phyloP scores from a whole-genome alignment of 1,139 yeast genomes.

The Candida glucosophila region DNA sequence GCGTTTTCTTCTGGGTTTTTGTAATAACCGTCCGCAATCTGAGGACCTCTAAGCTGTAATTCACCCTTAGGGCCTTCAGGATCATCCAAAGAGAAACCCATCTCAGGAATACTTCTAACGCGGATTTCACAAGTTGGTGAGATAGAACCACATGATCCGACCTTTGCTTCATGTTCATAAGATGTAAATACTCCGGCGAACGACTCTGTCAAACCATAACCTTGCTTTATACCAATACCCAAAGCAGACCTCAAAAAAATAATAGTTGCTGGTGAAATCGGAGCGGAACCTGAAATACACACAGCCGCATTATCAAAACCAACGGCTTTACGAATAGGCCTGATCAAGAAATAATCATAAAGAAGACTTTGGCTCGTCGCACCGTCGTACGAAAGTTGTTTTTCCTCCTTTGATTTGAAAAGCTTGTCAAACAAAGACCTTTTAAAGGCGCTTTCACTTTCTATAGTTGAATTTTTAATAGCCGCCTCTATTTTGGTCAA shows the following conservation, averaged over 20 bases:
- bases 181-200: slow-evolving; percentile 34
- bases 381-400: slow-evolving; percentile 22
- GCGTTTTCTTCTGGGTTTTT: slow-evolving; percentile 32
- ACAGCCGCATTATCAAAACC: slow-evolving; percentile 24
- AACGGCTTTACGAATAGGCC: slow-evolving; percentile 21
- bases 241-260: slow-evolving; percentile 32
- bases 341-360: slow-evolving; percentile 19
- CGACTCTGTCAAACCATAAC: slow-evolving; percentile 40
- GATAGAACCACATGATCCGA: slow-evolving; percentile 35
- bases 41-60: slow-evolving; percentile 31
- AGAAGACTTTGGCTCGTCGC: slow-evolving; percentile 19
- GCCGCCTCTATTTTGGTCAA: slow-evolving; percentile 36
- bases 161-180: slow-evolving; percentile 21
- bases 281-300: slow-evolving; percentile 35
- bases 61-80: slow-evolving; percentile 35
- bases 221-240: slow-evolving; percentile 32
- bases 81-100: slow-evolving; percentile 25
- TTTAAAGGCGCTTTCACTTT: slow-evolving; percentile 32
- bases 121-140: slow-evolving; percentile 26
- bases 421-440: slow-evolving; percentile 19
- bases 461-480: slow-evolving; percentile 32
- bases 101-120: slow-evolving; percentile 29
- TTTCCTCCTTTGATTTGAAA: slow-evolving; percentile 21
- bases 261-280: slow-evolving; percentile 33
- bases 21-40: slow-evolving; percentile 28